Evolutionary conservation across 1,284 basidiomycete species (phyloP).

Genomic region (Moniliophthora roreri): DNA sequence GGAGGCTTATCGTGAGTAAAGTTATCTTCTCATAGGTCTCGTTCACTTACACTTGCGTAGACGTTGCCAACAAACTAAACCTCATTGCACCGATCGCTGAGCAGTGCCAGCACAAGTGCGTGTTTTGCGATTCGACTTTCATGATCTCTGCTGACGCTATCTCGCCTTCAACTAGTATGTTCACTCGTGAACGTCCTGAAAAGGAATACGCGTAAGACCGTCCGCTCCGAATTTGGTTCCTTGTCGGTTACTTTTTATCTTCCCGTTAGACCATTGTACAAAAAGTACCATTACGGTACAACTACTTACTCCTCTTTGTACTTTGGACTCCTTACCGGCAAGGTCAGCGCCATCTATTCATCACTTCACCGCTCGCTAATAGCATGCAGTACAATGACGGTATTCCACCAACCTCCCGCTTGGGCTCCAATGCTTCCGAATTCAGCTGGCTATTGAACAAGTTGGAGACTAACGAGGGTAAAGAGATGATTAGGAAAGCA

Average conservation of each 20-base stretch:
- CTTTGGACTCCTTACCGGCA: constrained; percentile 71
- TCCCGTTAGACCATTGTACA: constrained; percentile 50
- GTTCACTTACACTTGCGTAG: constrained; percentile 29
- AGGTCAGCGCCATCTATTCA: constrained; percentile 42
- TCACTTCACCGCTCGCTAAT: not conserved
- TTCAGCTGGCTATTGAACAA: too few relatives aligned
- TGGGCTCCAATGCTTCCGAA: constrained; percentile 43
- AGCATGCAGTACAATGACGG: constrained; percentile 41
- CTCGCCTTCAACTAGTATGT: constrained; percentile 44
- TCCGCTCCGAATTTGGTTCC: constrained; percentile 7
- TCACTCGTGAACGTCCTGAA: constrained; percentile 80
- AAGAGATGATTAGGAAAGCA: constrained; percentile 48
- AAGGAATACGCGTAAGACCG: constrained; percentile 71
- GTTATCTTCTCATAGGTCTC: not conserved
- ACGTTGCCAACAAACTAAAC: constrained; percentile 69
- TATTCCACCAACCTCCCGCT: constrained; percentile 61
- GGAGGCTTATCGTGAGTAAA: constrained; percentile 62
- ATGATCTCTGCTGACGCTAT: not conserved
- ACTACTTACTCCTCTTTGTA: constrained; percentile 79
- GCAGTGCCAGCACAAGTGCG: constrained; percentile 72
- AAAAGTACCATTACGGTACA: constrained; percentile 63
- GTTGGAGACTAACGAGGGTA: constrained; percentile 12
- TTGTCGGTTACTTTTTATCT: not conserved
- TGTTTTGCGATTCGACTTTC: constrained; percentile 9
- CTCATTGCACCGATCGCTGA: constrained; percentile 78